phyloP scores from a whole-genome alignment of 2,329 filamentous ascomycete genomes.

The Xylaria hypoxylon region DNA sequence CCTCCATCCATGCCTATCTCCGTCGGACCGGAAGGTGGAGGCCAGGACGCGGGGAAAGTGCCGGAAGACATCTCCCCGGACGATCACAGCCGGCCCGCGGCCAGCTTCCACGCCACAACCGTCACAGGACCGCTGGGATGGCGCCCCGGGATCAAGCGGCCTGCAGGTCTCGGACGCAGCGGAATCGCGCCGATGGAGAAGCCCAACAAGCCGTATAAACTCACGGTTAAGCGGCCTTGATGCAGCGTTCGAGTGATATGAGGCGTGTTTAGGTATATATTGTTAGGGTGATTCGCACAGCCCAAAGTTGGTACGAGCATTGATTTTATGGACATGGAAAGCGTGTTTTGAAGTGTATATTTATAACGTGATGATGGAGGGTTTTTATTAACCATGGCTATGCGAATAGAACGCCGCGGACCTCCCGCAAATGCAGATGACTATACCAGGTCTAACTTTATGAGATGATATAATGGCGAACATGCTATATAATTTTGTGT shows the following conservation, averaged over 20 bases:
- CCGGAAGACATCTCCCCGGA: slow-evolving; percentile 45
- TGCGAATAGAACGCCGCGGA: slow-evolving; percentile 22
- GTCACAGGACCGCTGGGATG: slow-evolving; percentile 54
- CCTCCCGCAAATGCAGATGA: slow-evolving; percentile 21
- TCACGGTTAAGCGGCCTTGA: slow-evolving; percentile 62
- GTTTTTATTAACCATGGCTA: slow-evolving; percentile 9
- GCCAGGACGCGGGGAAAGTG: slow-evolving; percentile 30
- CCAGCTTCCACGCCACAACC: slow-evolving; percentile 65
- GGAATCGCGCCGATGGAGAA: slow-evolving; percentile 63
- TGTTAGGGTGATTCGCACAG: neutral
- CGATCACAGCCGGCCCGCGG: slow-evolving; percentile 55
- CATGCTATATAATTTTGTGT: slow-evolving; percentile 18
- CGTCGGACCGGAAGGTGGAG: neutral
- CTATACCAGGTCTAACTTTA: slow-evolving; percentile 23
- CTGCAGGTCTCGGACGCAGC: slow-evolving; percentile 56
- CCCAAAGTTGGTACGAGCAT: neutral
- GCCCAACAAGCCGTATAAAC: slow-evolving; percentile 67
- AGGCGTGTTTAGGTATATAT: neutral
- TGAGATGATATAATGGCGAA: slow-evolving; percentile 11
- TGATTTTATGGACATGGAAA: neutral
- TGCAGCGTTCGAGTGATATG: neutral
- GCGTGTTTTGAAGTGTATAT: slow-evolving; percentile 13
- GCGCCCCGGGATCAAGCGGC: slow-evolving; percentile 57
- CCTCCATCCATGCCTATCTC: neutral
- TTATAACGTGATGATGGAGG: slow-evolving; percentile 4